These are phyloP conservation scores for Hyaloscypha hepaticicola DNA, from an alignment of 495 filamentous ascomycete genomes.

Conservation along the genomic window DNA sequence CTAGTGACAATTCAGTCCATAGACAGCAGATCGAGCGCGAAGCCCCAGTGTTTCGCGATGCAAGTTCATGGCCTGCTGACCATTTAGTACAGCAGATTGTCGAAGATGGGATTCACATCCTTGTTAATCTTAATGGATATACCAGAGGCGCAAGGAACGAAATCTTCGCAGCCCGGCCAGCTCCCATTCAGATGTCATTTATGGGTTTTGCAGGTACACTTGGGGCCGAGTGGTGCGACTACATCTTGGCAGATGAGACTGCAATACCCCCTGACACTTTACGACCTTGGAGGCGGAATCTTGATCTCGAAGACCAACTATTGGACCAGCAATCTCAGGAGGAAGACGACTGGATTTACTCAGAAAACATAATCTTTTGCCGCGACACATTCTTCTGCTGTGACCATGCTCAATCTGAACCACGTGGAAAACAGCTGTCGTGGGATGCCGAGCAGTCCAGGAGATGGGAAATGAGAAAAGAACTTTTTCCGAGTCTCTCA, in stretches of 20 bases:
- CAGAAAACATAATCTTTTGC: constrained; percentile 93
- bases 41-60: constrained; percentile 88
- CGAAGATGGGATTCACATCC: constrained; percentile 90
- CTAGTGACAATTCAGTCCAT: constrained; percentile 87
- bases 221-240: constrained; percentile 98
- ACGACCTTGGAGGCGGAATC: constrained; percentile 71
- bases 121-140: constrained; percentile 97
- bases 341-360: constrained; percentile 82
- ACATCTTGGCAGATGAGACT: constrained; percentile 85
- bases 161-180: constrained; percentile 91
- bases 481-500: constrained; percentile 80
- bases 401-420: constrained; percentile 92
- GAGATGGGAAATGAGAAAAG: constrained; percentile 93
- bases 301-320: constrained; percentile 68
- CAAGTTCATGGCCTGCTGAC: constrained; percentile 83
- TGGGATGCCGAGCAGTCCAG: constrained; percentile 86
- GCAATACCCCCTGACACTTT: constrained; percentile 83
- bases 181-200: constrained; percentile 98
- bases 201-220: constrained; percentile 98
- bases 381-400: constrained; percentile 99
- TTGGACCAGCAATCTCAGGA: constrained; percentile 66
- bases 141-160: constrained; percentile 97
- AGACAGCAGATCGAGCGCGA: constrained; percentile 93
- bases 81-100: constrained; percentile 86
- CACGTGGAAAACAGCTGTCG: constrained; percentile 48